Evolutionary conservation across 2,329 filamentous ascomycete species (phyloP), one percentile per base, ranked within the genome.

Genomic region (Bipolaris cookei): DNA sequence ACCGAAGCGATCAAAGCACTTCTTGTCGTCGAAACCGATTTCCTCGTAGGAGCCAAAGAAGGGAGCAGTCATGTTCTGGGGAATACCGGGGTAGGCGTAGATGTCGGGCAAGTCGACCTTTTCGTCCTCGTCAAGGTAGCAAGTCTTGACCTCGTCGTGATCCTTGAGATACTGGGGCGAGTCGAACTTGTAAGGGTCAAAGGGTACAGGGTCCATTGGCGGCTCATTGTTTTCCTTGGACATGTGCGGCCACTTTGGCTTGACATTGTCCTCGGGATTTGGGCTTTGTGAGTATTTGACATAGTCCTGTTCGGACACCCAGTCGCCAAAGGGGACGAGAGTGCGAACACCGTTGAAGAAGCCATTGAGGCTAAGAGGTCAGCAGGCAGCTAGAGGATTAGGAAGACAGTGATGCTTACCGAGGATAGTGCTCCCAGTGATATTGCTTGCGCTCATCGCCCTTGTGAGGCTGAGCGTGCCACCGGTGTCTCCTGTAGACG

Each of bases 81-180:
- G 81, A 11, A 83, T 69, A 16, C 81, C 81, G 1, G 83, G 79
- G 65, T 90, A 91, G 1, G 86, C 88, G 69, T 86, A 90, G 23
- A 90, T 76, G 60, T 88, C 84, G 0, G 89, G 89, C 0, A 82
- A 81, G 0, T 77, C 67, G 3, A 88, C 73, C 28, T 79, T 85
- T 41, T 85, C 81, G 13, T 84, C 81, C 18, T 79, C 77, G 65
- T 91, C 88, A 30, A 91, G 78, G 64, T 83, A 90, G 76, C 89
- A 91, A 6, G 80, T 79, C 59, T 84, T 78, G 13, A 88, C 83
- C 16, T 80, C 77, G 51, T 83, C 78, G 63, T 86, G 80, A 38
- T 81, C 77, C 58, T 77, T 76, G 42, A 79, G 78, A 68, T 81
- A 82, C 49, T 77, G 73, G 54, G 67, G 65, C 5, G 78, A 78